Base-by-base conservation (phyloP, 2,329 filamentous ascomycete species). In the Paraphaeosphaeria minitans region DNA sequence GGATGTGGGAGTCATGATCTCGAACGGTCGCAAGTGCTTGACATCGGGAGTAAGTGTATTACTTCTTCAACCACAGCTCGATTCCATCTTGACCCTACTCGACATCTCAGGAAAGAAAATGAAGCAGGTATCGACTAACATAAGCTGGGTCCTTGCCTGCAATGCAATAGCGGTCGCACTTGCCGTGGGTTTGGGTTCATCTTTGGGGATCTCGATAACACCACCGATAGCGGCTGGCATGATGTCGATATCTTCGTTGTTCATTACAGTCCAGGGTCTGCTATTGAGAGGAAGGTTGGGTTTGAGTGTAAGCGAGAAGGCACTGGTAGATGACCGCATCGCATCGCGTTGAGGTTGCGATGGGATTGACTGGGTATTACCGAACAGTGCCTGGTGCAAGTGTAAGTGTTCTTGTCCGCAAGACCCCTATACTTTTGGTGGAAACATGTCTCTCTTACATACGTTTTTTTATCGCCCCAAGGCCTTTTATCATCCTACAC, bases 1-100 rank as follows among this genome's bases (percentile, higher is more conserved):
- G 19, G 51, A 58, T 43, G 56, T 58, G 4, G 56, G 51, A 14
- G 37, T 58, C 12, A 55, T 50, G 51, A 55, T 58, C 22, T 48
- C 51, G 6, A 55, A 55, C 24, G 56, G 51, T 7, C 50, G 51
- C 6, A 55, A 55, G 27, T 58, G 56, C 43, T 29, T 55, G 6
- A 55, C 56, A 22, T 55, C 51, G 29, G 56, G 51, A 22, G 56
- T 51, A 8, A 54, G 43, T 37, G 50, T 50, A 6, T 29, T 58
- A 12, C 22, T 58, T 39, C 45, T 55, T 13, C 43, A 37, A 37
- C 42, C 53, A 29, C 53, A 56, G n/a, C 53, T 59, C 27, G 42
- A 56, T 12, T 56, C 53, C 12, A 46, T 59, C n/a, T 16, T 48
- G 21, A 48, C 53, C 4, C 35, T 56, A 12, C 42, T 56, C 5